Evolutionary conservation across 371 early-diverging fungal species (phyloP), one percentile per base, ranked within the genome.

Genomic region (Mucor plumbeus): DNA sequence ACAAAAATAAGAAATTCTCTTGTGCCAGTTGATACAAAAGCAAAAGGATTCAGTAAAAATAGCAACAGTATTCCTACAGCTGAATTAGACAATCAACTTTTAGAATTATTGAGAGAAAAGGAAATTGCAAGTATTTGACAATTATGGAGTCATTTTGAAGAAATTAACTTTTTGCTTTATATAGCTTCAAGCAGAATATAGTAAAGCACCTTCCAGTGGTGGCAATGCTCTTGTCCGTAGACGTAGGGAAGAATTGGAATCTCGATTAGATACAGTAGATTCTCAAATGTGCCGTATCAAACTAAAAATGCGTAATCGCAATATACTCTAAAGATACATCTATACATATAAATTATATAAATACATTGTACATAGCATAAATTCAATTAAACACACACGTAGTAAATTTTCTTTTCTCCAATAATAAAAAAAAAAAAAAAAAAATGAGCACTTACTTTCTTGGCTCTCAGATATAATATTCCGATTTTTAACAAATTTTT

Each of bases 121-220:
- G 73, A 73, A 63, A 62, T 73, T 38, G 73, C 69, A 73, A 66
- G 73, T 66, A 1, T 36, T 3, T n/a, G 44, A 7, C 10, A 21
- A 21, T 26, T 13, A 26, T 11, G 43, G 34, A 0, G 21, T 31
- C 14, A 14, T 53, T 26, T 53, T 17, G 1, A 26, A 26, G 26
- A 11, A 21, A 53, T 8, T 50, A 43, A 43, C 43, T 43, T 43
- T n/a, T 50, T 13, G 26, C 33, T 48, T 47, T 15, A 8, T 44
- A n/a, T 59, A 73, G 73, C 73, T 69, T 40, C 83, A 85, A 74
- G 80, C 83, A 17, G 85, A 84, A 47, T 75, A 85, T 59, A 85
- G 85, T 65, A 85, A 85, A 70, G 79, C 84, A 19, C 87, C 87
- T 31, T 66, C 81, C n/a, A 76, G 81, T 44, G 87, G 87, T 33